Conservation (phyloP, 345 rosid species). For the Acer negundo region DNA sequence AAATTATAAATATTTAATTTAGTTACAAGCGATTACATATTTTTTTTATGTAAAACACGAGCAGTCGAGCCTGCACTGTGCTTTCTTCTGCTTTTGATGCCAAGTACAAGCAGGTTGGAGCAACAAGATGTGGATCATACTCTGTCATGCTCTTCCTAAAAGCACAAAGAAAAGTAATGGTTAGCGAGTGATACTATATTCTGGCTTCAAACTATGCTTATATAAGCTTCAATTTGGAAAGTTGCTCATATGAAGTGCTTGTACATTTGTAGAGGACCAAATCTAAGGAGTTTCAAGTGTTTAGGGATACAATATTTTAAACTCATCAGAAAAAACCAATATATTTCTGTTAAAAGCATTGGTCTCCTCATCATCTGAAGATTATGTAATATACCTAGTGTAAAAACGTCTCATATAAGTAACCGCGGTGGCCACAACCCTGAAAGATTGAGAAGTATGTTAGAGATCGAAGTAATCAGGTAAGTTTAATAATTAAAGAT, state of each 20-base stretch:
- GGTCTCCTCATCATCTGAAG: neutral
- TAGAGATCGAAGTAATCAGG: neutral
- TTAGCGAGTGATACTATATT: constrained; percentile 15
- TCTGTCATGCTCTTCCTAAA: constrained; percentile 87
- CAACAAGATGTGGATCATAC: constrained; percentile 92
- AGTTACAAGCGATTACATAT: constrained; percentile 47
- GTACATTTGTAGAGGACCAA: neutral
- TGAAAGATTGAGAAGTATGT: constrained; percentile 38
- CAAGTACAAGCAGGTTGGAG: constrained; percentile 94
- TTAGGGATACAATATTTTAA: neutral
- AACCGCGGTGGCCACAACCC: constrained; percentile 93
- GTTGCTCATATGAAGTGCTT: neutral
- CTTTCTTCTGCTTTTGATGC: constrained; percentile 99
- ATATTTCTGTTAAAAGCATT: constrained; percentile 1
- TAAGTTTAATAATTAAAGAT: neutral
- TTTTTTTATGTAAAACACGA: constrained; percentile 72
- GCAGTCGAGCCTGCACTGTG: constrained; percentile 83
- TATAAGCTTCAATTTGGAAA: neutral
- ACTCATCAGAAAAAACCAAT: neutral
- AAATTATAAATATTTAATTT: constrained; percentile 9
- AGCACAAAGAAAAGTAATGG: constrained; percentile 19
- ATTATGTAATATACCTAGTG: constrained; percentile 51
- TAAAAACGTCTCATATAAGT: constrained; percentile 96
- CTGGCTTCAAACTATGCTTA: neutral
- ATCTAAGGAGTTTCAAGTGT: neutral